phyloP scores from a whole-genome alignment of 768 basidiomycete species.

The Trametes cubensis region DNA sequence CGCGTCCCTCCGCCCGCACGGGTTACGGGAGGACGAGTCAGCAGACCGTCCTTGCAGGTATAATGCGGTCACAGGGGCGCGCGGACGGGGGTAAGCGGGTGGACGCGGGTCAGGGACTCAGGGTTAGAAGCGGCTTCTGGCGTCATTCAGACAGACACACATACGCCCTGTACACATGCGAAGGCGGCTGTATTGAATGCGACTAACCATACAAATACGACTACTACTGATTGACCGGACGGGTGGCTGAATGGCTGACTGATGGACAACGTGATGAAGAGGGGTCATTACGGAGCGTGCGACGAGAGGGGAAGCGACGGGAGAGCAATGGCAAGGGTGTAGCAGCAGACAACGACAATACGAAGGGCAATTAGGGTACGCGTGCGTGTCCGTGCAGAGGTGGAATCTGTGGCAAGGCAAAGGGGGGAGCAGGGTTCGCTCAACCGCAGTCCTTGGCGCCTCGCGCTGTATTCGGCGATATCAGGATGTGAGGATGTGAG shows the following conservation, averaged over 20 bases:
- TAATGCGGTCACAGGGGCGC: not conserved
- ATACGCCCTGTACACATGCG: too few species aligned
- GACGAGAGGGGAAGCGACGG: not conserved
- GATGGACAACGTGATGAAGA: not conserved
- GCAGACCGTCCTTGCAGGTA: slow-evolving; percentile 1
- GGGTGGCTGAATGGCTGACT: not conserved
- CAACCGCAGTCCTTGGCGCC: too few species aligned
- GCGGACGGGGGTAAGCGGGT: not conserved
- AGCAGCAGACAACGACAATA: slow-evolving; percentile 19
- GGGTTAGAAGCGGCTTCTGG: too few species aligned
- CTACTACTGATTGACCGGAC: not conserved
- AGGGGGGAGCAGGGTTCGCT: too few species aligned
- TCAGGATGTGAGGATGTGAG: not conserved
- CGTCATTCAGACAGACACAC: too few species aligned
- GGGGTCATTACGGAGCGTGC: not conserved
- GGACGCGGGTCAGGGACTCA: not conserved
- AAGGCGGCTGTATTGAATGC: not conserved
- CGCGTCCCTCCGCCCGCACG: slow-evolving; percentile 3
- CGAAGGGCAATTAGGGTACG: slow-evolving; percentile 16
- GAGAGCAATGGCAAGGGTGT: slow-evolving; percentile 3
- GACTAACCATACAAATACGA: slow-evolving; percentile 11
- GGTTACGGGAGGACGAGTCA: slow-evolving; percentile 15
- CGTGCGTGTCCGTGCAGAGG: slow-evolving; percentile 17
- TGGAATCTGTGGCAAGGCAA: not conserved
- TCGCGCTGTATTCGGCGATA: too few species aligned